Percentiles rank a stretch among this genome's conserved stretches.
Conservation (phyloP, 1,284 basidiomycete genomes). For the Heterobasidion annosum region DNA sequence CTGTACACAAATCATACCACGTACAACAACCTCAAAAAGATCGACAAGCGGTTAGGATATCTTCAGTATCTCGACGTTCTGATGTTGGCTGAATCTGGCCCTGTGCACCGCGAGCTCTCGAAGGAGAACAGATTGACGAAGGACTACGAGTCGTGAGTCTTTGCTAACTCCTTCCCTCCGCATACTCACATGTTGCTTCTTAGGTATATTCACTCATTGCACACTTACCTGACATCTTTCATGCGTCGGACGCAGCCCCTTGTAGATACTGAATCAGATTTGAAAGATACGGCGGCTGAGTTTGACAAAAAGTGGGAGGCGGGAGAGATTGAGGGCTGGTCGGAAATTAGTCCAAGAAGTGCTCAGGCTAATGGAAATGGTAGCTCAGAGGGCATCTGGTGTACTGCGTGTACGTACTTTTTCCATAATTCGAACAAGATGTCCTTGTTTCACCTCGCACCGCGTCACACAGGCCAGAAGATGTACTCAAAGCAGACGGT, state of each 20-base stretch:
- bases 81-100: conserved; percentile 43
- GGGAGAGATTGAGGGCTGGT: conserved; percentile 73
- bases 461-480: conserved; percentile 63
- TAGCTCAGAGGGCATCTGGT: conserved; percentile 77
- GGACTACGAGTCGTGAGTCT: conserved; percentile 71
- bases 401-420: conserved; percentile 75
- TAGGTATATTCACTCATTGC: conserved; percentile 78
- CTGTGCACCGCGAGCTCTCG: conserved; percentile 64
- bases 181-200: background rate
- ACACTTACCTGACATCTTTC: conserved; percentile 83
- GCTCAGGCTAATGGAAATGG: conserved; percentile 29
- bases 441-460: background rate
- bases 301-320: conserved; percentile 81
- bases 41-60: conserved; percentile 76
- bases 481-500: conserved; percentile 96
- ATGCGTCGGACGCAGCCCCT: conserved; percentile 83
- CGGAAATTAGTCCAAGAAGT: conserved; percentile 37
- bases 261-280: conserved; percentile 68
- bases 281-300: conserved; percentile 53
- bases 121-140: conserved; percentile 65
- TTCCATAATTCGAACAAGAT: background rate
- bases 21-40: conserved; percentile 85
- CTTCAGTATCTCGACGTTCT: conserved; percentile 89
- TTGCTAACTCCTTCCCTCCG: background rate
- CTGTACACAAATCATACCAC: conserved; percentile 82